These are phyloP conservation scores for Zalerion maritima DNA, from an alignment of 495 filamentous ascomycete species.

Conservation along the genomic window DNA sequence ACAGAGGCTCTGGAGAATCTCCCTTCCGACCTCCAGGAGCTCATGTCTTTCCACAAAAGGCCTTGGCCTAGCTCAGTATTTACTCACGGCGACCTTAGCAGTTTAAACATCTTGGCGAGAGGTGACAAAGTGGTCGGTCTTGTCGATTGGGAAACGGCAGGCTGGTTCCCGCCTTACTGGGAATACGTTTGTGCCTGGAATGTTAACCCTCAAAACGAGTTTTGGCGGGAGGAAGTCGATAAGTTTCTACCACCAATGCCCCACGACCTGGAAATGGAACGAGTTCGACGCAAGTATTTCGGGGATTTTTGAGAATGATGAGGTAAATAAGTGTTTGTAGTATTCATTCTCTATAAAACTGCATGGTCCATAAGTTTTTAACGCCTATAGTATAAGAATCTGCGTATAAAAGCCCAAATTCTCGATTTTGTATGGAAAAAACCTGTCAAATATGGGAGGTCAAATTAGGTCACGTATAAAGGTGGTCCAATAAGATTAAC, in stretches of 20 bases:
- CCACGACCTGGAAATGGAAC: conserved; percentile 34
- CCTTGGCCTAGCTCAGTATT: conserved; percentile 16
- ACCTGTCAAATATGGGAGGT: no score
- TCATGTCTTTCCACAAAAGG: conserved; percentile 22
- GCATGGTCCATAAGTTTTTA: no score
- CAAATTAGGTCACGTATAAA: no score
- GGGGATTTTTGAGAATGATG: conserved; percentile 19
- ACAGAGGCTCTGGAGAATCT: conserved; percentile 12
- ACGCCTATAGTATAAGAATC: no score
- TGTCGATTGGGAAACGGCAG: conserved; percentile 38
- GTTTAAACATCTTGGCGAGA: conserved; percentile 17
- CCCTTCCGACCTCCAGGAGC: conserved; percentile 19
- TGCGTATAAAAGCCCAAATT: no score
- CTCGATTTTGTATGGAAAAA: no score
- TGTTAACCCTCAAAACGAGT: conserved; percentile 32
- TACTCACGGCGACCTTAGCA: conserved; percentile 22
- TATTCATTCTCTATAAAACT: no score
- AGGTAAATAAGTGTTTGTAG: no score
- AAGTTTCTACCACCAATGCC: conserved; percentile 33
- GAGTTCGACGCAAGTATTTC: conserved; percentile 25
- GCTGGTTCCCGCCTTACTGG: conserved; percentile 37
- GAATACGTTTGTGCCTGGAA: conserved; percentile 26
- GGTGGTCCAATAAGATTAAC: no score
- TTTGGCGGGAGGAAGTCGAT: conserved; percentile 33
- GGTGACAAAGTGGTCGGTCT: conserved; percentile 27